Evolutionary conservation across 1,139 yeast genomes (phyloP).

Genomic region (Magnusiomyces sp.): DNA sequence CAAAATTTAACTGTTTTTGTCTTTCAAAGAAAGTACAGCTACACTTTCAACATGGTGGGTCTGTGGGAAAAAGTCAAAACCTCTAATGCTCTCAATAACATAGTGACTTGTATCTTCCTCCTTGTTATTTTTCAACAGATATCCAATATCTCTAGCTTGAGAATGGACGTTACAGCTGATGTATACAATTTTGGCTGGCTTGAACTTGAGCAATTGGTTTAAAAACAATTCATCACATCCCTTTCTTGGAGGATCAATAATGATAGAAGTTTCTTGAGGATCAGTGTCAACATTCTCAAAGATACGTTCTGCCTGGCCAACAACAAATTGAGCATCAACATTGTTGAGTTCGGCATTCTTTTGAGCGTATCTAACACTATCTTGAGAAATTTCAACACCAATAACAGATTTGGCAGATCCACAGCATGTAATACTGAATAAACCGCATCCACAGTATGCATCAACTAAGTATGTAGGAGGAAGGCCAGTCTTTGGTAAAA

Average conservation of each 20-base stretch:
- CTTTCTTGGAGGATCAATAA: conserved; percentile 93
- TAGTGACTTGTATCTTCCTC: conserved; percentile 43
- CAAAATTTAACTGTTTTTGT: not conserved
- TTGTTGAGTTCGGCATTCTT: conserved; percentile 70
- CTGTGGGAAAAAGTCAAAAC: conserved; percentile 96
- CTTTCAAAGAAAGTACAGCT: conserved; percentile 54
- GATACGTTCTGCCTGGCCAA: conserved; percentile 86
- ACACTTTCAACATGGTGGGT: conserved; percentile 97
- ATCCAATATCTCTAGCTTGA: conserved; percentile 89
- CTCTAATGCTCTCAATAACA: conserved; percentile 71
- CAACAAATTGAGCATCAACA: conserved; percentile 71
- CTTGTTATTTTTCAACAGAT: conserved; percentile 55
- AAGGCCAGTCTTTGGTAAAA: conserved; percentile 35
- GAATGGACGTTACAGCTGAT: conserved; percentile 96
- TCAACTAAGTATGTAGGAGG: conserved; percentile 67
- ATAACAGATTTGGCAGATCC: conserved; percentile 69
- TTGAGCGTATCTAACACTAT: conserved; percentile 80
- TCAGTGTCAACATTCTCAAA: conserved; percentile 74
- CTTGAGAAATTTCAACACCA: conserved; percentile 93
- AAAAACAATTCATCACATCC: conserved; percentile 89
- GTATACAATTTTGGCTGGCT: conserved; percentile 81
- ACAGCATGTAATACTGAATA: conserved; percentile 83
- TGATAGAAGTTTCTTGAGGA: conserved; percentile 68
- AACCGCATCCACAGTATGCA: conserved; percentile 96
- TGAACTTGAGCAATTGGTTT: conserved; percentile 71